Percentiles rank a stretch among this genome's conserved stretches.
Evolutionary conservation across 164 flowering plant genomes (phyloP).

Genomic region (Macadamia tetraphylla): DNA sequence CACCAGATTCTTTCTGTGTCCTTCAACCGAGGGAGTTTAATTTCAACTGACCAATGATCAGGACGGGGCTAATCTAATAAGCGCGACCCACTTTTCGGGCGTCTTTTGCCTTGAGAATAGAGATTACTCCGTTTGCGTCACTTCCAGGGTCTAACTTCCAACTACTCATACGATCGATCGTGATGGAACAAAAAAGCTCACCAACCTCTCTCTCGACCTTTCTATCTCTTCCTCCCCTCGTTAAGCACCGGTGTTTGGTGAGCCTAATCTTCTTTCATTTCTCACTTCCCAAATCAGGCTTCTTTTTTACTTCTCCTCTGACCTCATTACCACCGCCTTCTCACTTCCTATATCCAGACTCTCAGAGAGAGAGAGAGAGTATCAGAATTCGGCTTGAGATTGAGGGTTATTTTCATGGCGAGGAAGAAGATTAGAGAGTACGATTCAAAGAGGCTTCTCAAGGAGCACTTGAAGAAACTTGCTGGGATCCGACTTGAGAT

Average conservation of each 20-base stretch:
- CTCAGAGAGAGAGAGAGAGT: background rate
- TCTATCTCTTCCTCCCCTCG: background rate
- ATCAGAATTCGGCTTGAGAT: background rate
- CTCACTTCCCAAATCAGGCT: background rate
- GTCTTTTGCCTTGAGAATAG: too few relatives aligned
- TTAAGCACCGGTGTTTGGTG: background rate
- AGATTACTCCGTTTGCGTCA: too few relatives aligned
- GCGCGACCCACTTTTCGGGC: too few relatives aligned
- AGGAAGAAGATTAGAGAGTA: constrained; percentile 85
- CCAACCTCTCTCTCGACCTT: too few relatives aligned
- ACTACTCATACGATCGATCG: too few relatives aligned
- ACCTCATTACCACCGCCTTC: background rate
- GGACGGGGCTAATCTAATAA: too few relatives aligned
- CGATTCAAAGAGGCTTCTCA: constrained; percentile 69
- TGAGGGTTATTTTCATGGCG: constrained; percentile 33
- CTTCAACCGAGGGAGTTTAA: too few relatives aligned
- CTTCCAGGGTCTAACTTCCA: too few relatives aligned
- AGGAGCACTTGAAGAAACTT: constrained; percentile 59
- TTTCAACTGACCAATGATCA: too few relatives aligned
- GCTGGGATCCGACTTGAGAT: constrained; percentile 46
- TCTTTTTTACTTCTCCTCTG: background rate
- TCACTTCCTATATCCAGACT: background rate
- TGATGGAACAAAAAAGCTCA: too few relatives aligned
- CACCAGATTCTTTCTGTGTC: too few relatives aligned
- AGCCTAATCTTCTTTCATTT: background rate